Conservation (phyloP, 139 green algal genomes). For the Desmodesmus armatus region DNA sequence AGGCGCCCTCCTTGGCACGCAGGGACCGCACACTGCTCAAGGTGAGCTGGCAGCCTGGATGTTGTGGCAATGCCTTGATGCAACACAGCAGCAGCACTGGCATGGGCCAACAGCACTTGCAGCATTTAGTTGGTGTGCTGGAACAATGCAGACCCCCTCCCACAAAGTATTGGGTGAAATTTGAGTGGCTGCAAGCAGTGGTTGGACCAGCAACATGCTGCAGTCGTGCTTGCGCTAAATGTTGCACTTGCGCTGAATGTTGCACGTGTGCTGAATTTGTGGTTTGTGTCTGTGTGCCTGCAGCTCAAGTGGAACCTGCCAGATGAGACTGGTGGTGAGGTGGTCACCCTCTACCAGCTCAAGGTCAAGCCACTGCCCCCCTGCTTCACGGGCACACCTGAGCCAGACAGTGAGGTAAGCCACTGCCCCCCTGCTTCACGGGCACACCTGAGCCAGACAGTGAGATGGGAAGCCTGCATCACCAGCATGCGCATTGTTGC, state of each 20-base stretch:
- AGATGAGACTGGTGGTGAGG: conserved; percentile 70
- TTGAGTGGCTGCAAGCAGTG: neutral
- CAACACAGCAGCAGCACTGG: neutral
- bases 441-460: too few species aligned
- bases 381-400: too few species aligned
- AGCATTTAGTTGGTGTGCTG: too few species aligned
- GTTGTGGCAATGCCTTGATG: too few species aligned
- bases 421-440: conserved; percentile 49
- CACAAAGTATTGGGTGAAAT: too few species aligned
- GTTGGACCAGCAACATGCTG: too few species aligned
- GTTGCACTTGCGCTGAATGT: neutral
- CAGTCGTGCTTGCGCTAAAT: too few species aligned
- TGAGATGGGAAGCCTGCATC: neutral
- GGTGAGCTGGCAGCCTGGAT: conserved; percentile 56
- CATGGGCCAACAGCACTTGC: too few species aligned
- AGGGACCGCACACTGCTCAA: conserved; percentile 65
- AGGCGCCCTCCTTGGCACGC: conserved; percentile 56
- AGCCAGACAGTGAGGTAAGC: too few species aligned
- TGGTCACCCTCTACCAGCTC: conserved; percentile 62
- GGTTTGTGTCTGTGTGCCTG: neutral
- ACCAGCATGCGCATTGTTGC: too few species aligned
- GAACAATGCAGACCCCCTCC: too few species aligned
- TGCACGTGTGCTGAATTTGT: neutral
- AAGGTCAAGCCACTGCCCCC: conserved; percentile 59
- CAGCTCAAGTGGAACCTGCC: conserved; percentile 78